Conservation (phyloP, 768 basidiomycete species). For the Pleurotus cornucopiae region DNA sequence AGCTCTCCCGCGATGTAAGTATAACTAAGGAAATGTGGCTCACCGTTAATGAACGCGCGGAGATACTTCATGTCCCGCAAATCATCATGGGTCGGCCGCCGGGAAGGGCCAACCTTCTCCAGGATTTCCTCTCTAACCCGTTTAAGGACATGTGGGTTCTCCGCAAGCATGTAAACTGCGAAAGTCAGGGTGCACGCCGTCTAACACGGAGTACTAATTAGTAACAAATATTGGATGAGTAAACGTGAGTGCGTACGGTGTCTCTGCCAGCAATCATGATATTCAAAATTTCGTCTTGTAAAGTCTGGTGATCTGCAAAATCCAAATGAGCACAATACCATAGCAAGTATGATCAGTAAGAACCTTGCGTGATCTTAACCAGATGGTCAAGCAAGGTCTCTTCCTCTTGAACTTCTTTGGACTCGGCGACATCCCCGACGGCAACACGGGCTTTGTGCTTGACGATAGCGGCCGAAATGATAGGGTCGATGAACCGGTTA, state of each 20-base stretch:
- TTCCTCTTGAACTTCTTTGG: constrained; percentile 28
- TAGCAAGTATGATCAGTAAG: constrained; percentile 7
- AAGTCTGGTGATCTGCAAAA: constrained; percentile 26
- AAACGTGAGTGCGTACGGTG: constrained; percentile 29
- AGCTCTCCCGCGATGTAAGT: no score
- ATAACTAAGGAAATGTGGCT: constrained; percentile 5
- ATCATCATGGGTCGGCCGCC: constrained; percentile 49
- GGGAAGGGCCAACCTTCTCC: constrained; percentile 34
- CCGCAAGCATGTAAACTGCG: constrained; percentile 49
- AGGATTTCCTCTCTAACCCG: constrained; percentile 50
- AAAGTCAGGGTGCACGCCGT: constrained; percentile 51
- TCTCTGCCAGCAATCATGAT: constrained; percentile 56
- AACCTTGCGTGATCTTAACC: constrained; percentile 49
- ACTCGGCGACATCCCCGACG: constrained; percentile 9
- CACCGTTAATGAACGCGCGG: constrained; percentile 53
- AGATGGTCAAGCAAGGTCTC: constrained; percentile 46
- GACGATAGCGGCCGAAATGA: constrained; percentile 40
- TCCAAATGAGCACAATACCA: neutral
- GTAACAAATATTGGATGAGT: neutral
- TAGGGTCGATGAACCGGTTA: constrained; percentile 44
- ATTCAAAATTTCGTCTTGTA: constrained; percentile 52
- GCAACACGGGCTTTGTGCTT: constrained; percentile 22
- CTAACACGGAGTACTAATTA: constrained; percentile 16
- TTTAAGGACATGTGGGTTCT: constrained; percentile 41
- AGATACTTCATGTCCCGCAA: constrained; percentile 57